A percentile compares a stretch with the other conserved stretches of the same genome.
These are phyloP conservation scores for Penicillium bovifimosum DNA, from an alignment of 495 filamentous ascomycete species.

Conservation along the genomic window DNA sequence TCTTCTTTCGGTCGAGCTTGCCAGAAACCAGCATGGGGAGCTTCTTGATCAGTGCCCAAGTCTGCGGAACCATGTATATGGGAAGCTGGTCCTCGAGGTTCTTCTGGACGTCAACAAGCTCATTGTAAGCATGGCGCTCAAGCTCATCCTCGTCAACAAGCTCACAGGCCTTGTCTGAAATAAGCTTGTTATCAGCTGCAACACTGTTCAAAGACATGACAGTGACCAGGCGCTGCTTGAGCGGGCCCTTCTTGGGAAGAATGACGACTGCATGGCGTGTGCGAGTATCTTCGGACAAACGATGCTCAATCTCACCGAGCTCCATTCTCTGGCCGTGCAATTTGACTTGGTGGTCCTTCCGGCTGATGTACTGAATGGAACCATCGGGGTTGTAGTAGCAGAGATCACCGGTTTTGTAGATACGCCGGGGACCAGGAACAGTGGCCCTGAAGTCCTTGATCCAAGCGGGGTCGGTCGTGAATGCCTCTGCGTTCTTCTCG, in stretches of 20 bases:
- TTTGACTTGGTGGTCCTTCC: constrained; percentile 64
- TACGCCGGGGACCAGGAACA: constrained; percentile 24
- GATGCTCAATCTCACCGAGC: constrained; percentile 47
- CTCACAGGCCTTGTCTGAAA: constrained; percentile 31
- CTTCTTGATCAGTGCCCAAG: constrained; percentile 38
- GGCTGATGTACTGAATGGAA: constrained; percentile 48
- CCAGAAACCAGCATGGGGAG: constrained; percentile 47
- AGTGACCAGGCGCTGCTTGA: constrained; percentile 39
- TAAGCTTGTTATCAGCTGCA: constrained; percentile 22
- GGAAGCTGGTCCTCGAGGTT: constrained; percentile 35
- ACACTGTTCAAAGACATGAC: constrained; percentile 37
- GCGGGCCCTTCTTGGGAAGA: constrained; percentile 36
- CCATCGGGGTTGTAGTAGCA: constrained; percentile 51
- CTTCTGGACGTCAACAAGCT: constrained; percentile 34
- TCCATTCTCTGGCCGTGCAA: constrained; percentile 65
- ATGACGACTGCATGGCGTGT: constrained; percentile 46
- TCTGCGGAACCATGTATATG: constrained; percentile 46
- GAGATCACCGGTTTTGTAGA: constrained; percentile 49
- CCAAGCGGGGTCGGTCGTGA: constrained; percentile 39
- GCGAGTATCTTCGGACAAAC: constrained; percentile 27
- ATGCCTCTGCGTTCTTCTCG: constrained; percentile 45
- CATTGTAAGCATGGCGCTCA: constrained; percentile 22
- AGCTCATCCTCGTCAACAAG: constrained; percentile 27
- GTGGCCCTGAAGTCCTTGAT: constrained; percentile 20
- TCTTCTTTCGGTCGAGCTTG: constrained; percentile 45